Evolutionary conservation across 305 asterid species (phyloP).

Genomic region (Vinca major): DNA sequence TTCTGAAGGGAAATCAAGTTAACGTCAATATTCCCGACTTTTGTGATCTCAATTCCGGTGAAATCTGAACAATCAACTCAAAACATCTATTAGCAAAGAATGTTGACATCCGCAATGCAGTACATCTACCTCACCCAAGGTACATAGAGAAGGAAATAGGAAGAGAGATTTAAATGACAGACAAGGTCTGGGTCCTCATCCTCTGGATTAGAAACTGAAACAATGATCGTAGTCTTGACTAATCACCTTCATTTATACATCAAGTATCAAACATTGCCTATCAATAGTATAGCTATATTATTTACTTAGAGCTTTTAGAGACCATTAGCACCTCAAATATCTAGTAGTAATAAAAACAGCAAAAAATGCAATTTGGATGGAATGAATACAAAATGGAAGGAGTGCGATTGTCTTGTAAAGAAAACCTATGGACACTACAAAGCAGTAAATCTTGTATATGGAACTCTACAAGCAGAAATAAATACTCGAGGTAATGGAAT

Average conservation of each 20-base stretch:
- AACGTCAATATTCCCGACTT: background rate
- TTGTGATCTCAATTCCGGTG: background rate
- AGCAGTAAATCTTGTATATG: background rate
- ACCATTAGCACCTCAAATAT: background rate
- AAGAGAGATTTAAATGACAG: background rate
- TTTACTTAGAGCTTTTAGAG: background rate
- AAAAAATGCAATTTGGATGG: background rate
- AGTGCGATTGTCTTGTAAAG: background rate
- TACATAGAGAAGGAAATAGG: background rate
- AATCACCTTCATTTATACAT: background rate
- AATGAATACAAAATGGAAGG: background rate
- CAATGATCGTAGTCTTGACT: background rate
- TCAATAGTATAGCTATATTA: background rate
- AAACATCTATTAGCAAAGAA: background rate
- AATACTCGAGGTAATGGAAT: no score
- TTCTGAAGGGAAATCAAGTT: background rate
- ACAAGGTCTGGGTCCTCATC: background rate
- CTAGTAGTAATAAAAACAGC: background rate
- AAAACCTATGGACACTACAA: background rate
- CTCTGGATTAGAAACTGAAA: background rate
- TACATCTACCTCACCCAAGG: background rate
- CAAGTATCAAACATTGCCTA: background rate
- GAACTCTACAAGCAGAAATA: no score
- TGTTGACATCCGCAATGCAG: background rate
- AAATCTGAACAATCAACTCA: background rate